phyloP scores from a whole-genome alignment of 768 basidiomycete species.

The Hebeloma cylindrosporum region DNA sequence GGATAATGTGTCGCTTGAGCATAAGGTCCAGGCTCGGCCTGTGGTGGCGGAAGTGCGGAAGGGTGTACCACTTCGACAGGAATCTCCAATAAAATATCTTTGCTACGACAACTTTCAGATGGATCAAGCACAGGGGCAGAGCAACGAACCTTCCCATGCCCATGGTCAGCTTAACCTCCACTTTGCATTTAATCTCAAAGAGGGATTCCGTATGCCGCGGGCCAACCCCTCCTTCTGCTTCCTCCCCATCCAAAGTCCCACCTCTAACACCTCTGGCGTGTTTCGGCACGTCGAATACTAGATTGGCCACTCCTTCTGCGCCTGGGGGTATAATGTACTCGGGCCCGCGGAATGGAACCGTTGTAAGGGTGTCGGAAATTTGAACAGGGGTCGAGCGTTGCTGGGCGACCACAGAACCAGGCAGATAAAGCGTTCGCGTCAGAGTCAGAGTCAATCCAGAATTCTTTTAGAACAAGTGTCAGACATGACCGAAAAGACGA shows the following conservation, averaged over 20 bases:
- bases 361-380: conserved; percentile 65
- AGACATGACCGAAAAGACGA: conserved; percentile 6
- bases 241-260: conserved; percentile 47
- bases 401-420: conserved; percentile 40
- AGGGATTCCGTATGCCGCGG: conserved; percentile 47
- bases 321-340: conserved; percentile 77
- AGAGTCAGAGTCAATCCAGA: conserved; percentile 62
- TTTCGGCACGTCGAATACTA: conserved; percentile 79
- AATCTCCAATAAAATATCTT: conserved; percentile 65
- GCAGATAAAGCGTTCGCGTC: conserved; percentile 58
- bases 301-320: conserved; percentile 72
- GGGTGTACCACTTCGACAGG: conserved; percentile 69
- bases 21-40: conserved; percentile 28
- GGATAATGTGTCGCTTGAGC: conserved; percentile 22
- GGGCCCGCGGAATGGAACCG: conserved; percentile 68
- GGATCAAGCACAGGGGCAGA: conserved; percentile 6
- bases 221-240: conserved; percentile 31
- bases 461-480: conserved; percentile 46
- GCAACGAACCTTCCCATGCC: conserved; percentile 60
- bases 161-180: conserved; percentile 68
- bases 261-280: conserved; percentile 64
- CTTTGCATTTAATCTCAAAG: conserved; percentile 66
- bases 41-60: conserved; percentile 48
- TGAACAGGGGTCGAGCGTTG: conserved; percentile 45
- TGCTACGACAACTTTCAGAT: conserved; percentile 41